These are phyloP conservation scores for Ogataea paraovalis DNA, from an alignment of 805 yeast species.

Conservation along the genomic window DNA sequence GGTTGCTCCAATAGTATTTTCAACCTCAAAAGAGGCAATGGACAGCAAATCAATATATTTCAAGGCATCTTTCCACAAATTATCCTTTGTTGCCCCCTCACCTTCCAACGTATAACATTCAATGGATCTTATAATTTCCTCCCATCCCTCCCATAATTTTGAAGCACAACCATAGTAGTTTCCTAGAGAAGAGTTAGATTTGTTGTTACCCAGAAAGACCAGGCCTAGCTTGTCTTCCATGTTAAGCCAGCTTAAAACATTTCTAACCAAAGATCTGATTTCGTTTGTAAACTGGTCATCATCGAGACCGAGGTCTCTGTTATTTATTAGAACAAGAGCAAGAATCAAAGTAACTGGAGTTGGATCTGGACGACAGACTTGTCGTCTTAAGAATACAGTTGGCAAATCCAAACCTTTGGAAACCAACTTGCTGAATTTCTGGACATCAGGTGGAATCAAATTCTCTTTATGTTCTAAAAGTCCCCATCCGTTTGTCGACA, in stretches of 20 bases:
- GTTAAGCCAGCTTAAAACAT: constrained; percentile 11
- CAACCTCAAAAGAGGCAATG: constrained; percentile 15
- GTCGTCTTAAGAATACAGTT: constrained; percentile 32
- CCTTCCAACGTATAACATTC: constrained; percentile 15
- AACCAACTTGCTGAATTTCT: constrained; percentile 34
- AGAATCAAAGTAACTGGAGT: constrained; percentile 23
- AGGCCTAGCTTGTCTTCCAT: constrained; percentile 26
- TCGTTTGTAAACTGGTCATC: constrained; percentile 19
- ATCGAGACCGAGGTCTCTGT: constrained; percentile 15
- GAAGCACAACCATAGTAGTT: constrained; percentile 30
- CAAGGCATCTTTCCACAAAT: constrained; percentile 23
- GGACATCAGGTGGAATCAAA: constrained; percentile 38
- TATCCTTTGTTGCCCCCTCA: constrained; percentile 7
- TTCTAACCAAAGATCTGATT: constrained; percentile 10
- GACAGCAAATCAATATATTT: constrained; percentile 20
- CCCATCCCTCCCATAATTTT: constrained; percentile 30
- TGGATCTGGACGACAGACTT: constrained; percentile 38
- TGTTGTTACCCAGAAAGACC: constrained; percentile 24
- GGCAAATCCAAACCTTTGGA: constrained; percentile 42
- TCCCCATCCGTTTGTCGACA: constrained; percentile 50
- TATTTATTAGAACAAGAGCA: constrained; percentile 23
- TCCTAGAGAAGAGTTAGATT: constrained; percentile 17
- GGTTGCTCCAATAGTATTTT: background rate
- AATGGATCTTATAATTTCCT: constrained; percentile 17
- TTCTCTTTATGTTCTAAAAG: constrained; percentile 31